Base-by-base conservation (phyloP, 2,329 filamentous ascomycete genomes). In the Ophiostoma australiae region DNA sequence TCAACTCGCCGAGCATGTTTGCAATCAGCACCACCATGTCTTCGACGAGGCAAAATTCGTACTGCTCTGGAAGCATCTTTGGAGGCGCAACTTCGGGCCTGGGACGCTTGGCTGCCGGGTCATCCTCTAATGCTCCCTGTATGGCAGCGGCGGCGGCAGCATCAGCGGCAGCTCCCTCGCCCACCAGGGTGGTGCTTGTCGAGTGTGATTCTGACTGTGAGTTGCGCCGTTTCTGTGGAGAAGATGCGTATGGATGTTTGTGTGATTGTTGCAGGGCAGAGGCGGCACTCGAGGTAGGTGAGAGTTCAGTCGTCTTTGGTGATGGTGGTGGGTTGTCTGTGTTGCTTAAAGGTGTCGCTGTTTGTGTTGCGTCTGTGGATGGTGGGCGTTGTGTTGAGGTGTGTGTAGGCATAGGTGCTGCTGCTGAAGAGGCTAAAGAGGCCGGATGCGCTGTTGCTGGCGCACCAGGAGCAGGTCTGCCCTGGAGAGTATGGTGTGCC, bases 1-100 rank as follows among this genome's bases (percentile, higher is more conserved):
- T 97, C 67, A 99, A 84, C 80, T 99, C 95, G 80, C 94, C 90
- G 67, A 99, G 85, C 95, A 99, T 98, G 77, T 96, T 92, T 66
- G 94, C 89, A 75, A 99, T 95, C 73, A 99, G 83, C 61, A 94
- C 85, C 37, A 97, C 95, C 78, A 99, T 87, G 78, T 97, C 94
- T 76, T 93, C 91, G 10, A 92, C 87, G 55, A 90, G 84, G 78
- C 92, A 97, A 13, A 89, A 82, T 79, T 97, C 93, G 79, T 99
- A 99, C 76, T 86, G 85, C 72, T 86, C 80, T 0, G 95, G 91
- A 77, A 95, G 77, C 10, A 85, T 75, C 77, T 89, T 90, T 58
- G 85, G 81, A 8, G 85, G 82, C 7, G 79, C 80, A 17, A 81
- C 79, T 65, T 84, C 84, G 44, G 84, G 82, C 74, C 82, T 85